A percentile compares a stretch with the other conserved stretches of the same genome.
phyloP scores from a whole-genome alignment of 2,329 filamentous ascomycete species.

The Penicillium sp. region DNA sequence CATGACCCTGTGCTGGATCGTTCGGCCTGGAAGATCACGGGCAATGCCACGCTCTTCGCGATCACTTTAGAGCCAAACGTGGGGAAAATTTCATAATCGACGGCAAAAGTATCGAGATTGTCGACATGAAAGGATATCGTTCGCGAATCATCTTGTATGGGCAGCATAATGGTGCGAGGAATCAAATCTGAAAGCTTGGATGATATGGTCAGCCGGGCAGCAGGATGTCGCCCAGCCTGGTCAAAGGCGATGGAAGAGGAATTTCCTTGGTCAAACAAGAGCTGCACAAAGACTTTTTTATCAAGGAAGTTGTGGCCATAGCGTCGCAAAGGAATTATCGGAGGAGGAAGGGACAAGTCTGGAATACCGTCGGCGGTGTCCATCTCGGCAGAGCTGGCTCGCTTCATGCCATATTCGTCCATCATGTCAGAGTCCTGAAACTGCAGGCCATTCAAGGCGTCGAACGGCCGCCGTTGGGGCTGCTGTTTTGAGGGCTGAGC shows the following conservation, averaged over 20 bases:
- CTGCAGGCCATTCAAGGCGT: conserved; percentile 36
- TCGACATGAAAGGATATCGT: conserved; percentile 95
- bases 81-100: conserved; percentile 97
- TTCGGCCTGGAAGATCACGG: conserved; percentile 75
- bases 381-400: conserved; percentile 58
- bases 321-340: conserved; percentile 88
- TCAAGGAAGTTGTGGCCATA: conserved; percentile 99
- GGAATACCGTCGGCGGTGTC: conserved; percentile 83
- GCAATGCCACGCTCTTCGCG: conserved; percentile 87
- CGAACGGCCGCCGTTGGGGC: conserved; percentile 31
- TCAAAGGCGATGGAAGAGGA: conserved; percentile 84
- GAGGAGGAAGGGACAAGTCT: conserved; percentile 84
- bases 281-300: conserved; percentile 92
- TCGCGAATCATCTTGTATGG: conserved; percentile 92
- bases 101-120: conserved; percentile 83
- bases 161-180: conserved; percentile 90
- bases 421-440: conserved; percentile 26
- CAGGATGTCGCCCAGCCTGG: conserved; percentile 93
- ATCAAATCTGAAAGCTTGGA: conserved; percentile 95
- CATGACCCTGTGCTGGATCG: conserved; percentile 74
- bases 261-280: conserved; percentile 73
- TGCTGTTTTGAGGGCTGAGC: conserved; percentile 31
- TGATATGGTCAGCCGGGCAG: conserved; percentile 89
- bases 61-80: conserved; percentile 98
- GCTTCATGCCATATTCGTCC: conserved; percentile 29